These are phyloP conservation scores for Apiospora aurea DNA, from an alignment of 2,329 filamentous ascomycete species.

Conservation along the genomic window DNA sequence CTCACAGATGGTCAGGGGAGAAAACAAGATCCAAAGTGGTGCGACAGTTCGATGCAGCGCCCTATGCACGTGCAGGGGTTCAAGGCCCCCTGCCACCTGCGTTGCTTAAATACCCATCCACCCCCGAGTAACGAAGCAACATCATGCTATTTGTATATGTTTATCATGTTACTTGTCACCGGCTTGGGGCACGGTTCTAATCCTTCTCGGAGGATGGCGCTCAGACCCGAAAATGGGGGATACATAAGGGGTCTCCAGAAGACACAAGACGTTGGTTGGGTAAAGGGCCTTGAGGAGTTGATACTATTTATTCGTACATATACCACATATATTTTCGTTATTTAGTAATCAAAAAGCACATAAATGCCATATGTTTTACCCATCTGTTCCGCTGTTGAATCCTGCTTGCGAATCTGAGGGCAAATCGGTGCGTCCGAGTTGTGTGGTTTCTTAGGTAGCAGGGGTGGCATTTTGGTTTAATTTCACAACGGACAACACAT, in stretches of 20 bases:
- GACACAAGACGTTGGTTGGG: background rate
- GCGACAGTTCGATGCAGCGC: background rate
- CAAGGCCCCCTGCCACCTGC: background rate
- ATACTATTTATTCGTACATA: background rate
- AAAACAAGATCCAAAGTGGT: conserved; percentile 1
- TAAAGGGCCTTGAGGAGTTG: background rate
- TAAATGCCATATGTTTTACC: background rate
- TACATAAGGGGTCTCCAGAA: background rate
- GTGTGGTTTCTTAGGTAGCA: background rate
- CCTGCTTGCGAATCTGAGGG: background rate
- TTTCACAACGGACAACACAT: background rate
- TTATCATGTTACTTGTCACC: background rate
- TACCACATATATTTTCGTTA: background rate
- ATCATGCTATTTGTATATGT: background rate
- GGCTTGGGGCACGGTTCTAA: background rate
- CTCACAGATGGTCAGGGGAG: background rate
- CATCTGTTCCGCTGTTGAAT: background rate
- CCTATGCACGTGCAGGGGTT: conserved; percentile 19
- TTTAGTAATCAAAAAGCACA: background rate
- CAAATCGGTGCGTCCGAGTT: background rate
- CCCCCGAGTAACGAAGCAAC: conserved; percentile 5
- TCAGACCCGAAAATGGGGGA: background rate
- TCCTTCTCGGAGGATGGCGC: background rate
- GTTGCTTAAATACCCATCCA: background rate
- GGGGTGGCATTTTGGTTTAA: background rate